A percentile compares a stretch with the other conserved stretches of the same genome.
Evolutionary conservation across 2,329 filamentous ascomycete genomes (phyloP).

Genomic region (Sporothrix schenckii): DNA sequence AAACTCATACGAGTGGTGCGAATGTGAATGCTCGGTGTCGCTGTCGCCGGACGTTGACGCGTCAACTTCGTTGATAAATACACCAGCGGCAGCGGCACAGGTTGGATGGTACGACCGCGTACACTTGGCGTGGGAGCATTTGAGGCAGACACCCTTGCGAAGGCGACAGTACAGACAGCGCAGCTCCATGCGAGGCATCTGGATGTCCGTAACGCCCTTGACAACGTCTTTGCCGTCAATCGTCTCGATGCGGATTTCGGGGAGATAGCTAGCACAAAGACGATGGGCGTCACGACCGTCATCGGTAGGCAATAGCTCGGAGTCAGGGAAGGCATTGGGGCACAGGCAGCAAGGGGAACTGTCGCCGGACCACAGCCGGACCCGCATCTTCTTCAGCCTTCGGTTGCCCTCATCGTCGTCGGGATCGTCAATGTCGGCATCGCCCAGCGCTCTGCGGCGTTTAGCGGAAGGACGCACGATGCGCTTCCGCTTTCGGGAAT

Average conservation of each 20-base stretch:
- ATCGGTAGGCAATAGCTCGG: constrained; percentile 83
- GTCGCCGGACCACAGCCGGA: constrained; percentile 56
- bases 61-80: constrained; percentile 84
- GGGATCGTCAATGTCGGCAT: constrained; percentile 36
- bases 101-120: constrained; percentile 92
- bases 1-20: constrained; percentile 69
- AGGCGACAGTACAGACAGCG: constrained; percentile 95
- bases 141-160: constrained; percentile 93
- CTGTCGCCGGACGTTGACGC: constrained; percentile 90
- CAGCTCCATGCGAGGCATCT: constrained; percentile 83
- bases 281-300: constrained; percentile 86
- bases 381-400: constrained; percentile 74
- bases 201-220: constrained; percentile 77
- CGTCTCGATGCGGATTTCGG: constrained; percentile 83
- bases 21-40: constrained; percentile 77
- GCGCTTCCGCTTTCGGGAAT: constrained; percentile 70
- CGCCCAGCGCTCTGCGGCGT: constrained; percentile 15
- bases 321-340: constrained; percentile 81
- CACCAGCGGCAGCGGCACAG: constrained; percentile 87
- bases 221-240: constrained; percentile 73
- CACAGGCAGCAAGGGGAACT: constrained; percentile 77
- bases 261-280: constrained; percentile 85
- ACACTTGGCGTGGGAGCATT: constrained; percentile 94
- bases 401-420: constrained; percentile 45
- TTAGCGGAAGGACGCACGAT: constrained; percentile 13